phyloP scores from a whole-genome alignment of 2,329 filamentous ascomycete genomes.

The Trematosphaeria pertusa region DNA sequence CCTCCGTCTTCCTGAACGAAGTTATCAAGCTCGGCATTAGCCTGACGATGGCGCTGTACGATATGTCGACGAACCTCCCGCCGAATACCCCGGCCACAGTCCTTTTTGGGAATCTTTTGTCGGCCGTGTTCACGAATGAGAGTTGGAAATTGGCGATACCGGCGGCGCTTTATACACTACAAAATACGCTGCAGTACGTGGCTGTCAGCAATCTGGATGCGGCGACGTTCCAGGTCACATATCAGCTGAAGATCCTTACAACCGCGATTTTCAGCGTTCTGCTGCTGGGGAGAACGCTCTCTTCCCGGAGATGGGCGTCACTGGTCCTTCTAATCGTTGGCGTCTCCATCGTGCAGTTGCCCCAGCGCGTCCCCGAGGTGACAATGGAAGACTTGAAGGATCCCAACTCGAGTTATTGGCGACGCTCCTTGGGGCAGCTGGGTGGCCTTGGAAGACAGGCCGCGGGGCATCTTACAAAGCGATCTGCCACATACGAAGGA shows the following conservation, averaged over 20 bases:
- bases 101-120: constrained; percentile 79
- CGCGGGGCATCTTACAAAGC: constrained; percentile 60
- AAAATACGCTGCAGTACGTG: constrained; percentile 93
- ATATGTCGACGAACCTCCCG: constrained; percentile 78
- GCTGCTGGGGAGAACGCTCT: constrained; percentile 74
- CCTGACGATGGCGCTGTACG: constrained; percentile 85
- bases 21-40: constrained; percentile 88
- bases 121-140: constrained; percentile 83
- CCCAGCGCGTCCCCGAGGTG: constrained; percentile 63
- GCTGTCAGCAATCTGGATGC: constrained; percentile 90
- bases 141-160: constrained; percentile 95
- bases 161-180: constrained; percentile 84
- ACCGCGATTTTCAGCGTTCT: constrained; percentile 86
- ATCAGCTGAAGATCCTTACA: constrained; percentile 92
- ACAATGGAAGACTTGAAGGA: constrained; percentile 68
- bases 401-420: constrained; percentile 58
- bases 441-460: constrained; percentile 66
- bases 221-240: constrained; percentile 90
- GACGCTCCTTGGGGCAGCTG: constrained; percentile 78
- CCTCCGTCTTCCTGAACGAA: constrained; percentile 92
- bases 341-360: constrained; percentile 84
- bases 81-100: constrained; percentile 81
- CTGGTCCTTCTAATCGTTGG: constrained; percentile 81
- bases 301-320: constrained; percentile 78
- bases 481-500: constrained; percentile 87